phyloP scores from a whole-genome alignment of 2,329 filamentous ascomycete species.

The Canariomyces notabilis region DNA sequence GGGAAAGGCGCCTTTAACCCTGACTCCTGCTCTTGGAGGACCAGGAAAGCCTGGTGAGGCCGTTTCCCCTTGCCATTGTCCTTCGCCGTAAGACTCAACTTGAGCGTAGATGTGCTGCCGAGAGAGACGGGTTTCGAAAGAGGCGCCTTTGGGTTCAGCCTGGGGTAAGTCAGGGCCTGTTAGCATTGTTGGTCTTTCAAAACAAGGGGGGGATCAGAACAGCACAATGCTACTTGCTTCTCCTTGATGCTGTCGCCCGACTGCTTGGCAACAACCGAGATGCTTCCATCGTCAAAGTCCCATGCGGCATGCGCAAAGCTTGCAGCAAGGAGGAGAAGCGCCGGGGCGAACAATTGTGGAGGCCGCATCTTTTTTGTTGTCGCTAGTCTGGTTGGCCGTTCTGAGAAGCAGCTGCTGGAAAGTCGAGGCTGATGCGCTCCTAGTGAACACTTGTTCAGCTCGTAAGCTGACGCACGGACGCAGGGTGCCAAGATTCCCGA shows the following conservation, averaged over 20 bases:
- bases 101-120: conserved; percentile 66
- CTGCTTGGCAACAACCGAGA: conserved; percentile 64
- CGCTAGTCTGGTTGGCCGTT: conserved; percentile 8
- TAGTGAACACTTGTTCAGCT: conserved; percentile 28
- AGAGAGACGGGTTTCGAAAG: conserved; percentile 62
- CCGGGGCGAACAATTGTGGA: conserved; percentile 35
- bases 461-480: conserved; percentile 15
- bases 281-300: conserved; percentile 68
- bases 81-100: conserved; percentile 74
- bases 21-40: conserved; percentile 67
- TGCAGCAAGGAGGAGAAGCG: conserved; percentile 44
- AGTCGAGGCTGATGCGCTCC: conserved; percentile 17
- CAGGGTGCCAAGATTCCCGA: conserved; percentile 14
- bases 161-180: conserved; percentile 29
- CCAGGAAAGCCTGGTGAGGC: conserved; percentile 90
- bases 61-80: conserved; percentile 74
- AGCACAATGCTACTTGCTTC: conserved; percentile 55
- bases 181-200: background rate
- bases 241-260: conserved; percentile 55
- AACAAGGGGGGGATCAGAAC: too few species aligned
- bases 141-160: conserved; percentile 54
- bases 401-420: conserved; percentile 14
- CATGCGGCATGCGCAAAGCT: conserved; percentile 55
- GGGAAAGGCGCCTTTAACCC: conserved; percentile 85
- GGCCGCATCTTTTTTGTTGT: conserved; percentile 37